Conservation (phyloP, 352 stramenopile genomes). For the Globisporangium echinulatum region DNA sequence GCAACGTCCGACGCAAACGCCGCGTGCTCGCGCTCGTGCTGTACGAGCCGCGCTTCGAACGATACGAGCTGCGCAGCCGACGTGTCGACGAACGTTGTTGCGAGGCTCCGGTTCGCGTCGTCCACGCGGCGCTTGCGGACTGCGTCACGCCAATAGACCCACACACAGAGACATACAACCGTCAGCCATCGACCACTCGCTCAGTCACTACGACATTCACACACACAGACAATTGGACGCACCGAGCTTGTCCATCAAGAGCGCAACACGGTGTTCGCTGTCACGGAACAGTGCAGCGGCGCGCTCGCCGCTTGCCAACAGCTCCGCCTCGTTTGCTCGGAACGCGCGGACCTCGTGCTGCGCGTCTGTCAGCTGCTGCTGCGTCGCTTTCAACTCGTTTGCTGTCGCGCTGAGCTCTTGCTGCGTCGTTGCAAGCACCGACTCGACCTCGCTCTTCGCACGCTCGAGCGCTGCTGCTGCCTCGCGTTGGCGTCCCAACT, state of each 20-base stretch:
- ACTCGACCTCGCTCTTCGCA: conserved; percentile 38
- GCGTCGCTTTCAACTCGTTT: conserved; percentile 21
- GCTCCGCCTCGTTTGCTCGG: conserved; percentile 43
- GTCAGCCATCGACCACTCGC: not conserved
- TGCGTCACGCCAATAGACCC: conserved; percentile 9
- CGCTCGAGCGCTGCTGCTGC: conserved; percentile 36
- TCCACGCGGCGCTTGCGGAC: conserved; percentile 43
- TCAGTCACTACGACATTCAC: not conserved
- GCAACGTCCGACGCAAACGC: conserved; percentile 35
- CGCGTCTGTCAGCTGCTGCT: conserved; percentile 18
- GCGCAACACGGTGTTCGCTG: conserved; percentile 39
- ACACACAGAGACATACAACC: not conserved
- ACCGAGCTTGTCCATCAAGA: conserved; percentile 54
- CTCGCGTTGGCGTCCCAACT: conserved; percentile 37
- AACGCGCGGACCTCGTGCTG: conserved; percentile 33
- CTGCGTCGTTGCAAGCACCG: conserved; percentile 30
- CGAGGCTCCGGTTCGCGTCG: conserved; percentile 40
- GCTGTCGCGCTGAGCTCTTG: conserved; percentile 23
- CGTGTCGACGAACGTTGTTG: conserved; percentile 32
- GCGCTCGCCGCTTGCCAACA: conserved; percentile 44
- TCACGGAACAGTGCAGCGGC: conserved; percentile 50
- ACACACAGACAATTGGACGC: conserved; percentile 5
- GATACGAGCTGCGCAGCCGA: conserved; percentile 33
- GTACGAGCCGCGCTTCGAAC: conserved; percentile 39
- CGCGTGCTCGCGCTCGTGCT: conserved; percentile 47